Base-by-base conservation (phyloP, 2,329 filamentous ascomycete species). In the Paecilomyces sp. region DNA sequence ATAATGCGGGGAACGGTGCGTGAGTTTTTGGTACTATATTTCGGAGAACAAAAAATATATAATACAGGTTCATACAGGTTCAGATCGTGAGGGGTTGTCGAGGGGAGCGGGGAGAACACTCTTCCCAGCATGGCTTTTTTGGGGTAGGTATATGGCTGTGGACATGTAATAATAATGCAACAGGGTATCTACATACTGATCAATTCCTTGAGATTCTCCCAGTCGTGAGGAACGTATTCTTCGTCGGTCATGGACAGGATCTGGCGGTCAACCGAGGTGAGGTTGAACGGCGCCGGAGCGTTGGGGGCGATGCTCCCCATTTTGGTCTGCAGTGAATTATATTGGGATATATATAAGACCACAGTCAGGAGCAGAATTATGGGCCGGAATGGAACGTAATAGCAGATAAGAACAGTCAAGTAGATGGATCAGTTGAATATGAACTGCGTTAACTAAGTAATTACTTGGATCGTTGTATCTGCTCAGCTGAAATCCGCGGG, bases 221-320 rank as follows among this genome's bases (percentile, higher is more conserved):
- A 84, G 58, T 79, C 78, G 56, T 82, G 81, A 41, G 74, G 72
- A 54, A 79, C 67, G 64, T 79, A 84, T 58, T 83, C 77, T 60
- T 82, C 80, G 65, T 84, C 82, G 56, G 72, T 80, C 62, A 79
- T 80, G 3, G 80, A 70, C 15, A 84, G 73, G 28, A 82, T 70
- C 58, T 77, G 68, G 33, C 76, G 77, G 67, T 84, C 82, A 57
- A 78, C 71, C 47, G 76, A 74, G 3, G 80, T 84, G 50, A 84
- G 74, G 41, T 77, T 72, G 66, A 83, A 82, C 13, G 78, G 74
- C 7, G 74, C 70, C 13, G 61, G 55, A n/a, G 30, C 22, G 54
- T 58, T n/a, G 47, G 22, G 51, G 28, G 51, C 3, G 11, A 30
- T 15, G 22, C 11, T 53, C 24, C 28, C 51, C 22, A 53, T 25